Base-by-base conservation (phyloP, 2,329 filamentous ascomycete species). In the Karstenula rhodostoma region DNA sequence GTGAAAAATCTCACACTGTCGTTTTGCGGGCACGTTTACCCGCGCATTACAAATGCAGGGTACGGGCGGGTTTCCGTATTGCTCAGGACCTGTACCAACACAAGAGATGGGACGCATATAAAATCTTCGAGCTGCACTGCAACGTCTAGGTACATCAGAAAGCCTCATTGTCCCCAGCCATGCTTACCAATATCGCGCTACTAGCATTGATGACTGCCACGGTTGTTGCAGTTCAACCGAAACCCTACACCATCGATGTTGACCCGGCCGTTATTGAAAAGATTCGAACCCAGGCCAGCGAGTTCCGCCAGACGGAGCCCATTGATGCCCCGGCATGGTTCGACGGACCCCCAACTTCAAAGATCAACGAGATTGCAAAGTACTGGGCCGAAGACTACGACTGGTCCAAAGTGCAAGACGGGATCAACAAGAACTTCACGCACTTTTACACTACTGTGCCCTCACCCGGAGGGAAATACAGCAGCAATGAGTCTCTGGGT, bases 351-450 rank as follows among this genome's bases (percentile, higher is more conserved):
- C 58, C 58, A 40, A 22, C 52, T 9, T 44, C 51, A 0, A 23
- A 50, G 9, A 56, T 60, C 10, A 56, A 35, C 10, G 37, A 23
- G 1, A 13, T 60, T 29, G 58, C 52, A 22, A 51, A 56, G 27
- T 62, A 60, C 27, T 63, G 61, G 61, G 50, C 58, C 2, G 51
- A 61, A 43, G 61, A 63, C 13, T 63, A 60, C 55, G 55, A 63
- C 33, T 61, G 57, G 58, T 47, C 25, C n/a, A 40, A 35, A 10
- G 47, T 52, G 4, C 61, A 63, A 42, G 44, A 50, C 17, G 33
- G 37, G 22, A 60, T 63, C 35, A 63, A 63, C 50, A 27, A 44
- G 12, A 63, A 63, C 27, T 63, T 63, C 46, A 60, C 61, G 9
- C 61, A 63, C 17, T 63, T 25, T 40, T 49, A 35, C 15, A 63